Conservation (phyloP, 2,329 filamentous ascomycete species). For the Calonectria henricotiae region DNA sequence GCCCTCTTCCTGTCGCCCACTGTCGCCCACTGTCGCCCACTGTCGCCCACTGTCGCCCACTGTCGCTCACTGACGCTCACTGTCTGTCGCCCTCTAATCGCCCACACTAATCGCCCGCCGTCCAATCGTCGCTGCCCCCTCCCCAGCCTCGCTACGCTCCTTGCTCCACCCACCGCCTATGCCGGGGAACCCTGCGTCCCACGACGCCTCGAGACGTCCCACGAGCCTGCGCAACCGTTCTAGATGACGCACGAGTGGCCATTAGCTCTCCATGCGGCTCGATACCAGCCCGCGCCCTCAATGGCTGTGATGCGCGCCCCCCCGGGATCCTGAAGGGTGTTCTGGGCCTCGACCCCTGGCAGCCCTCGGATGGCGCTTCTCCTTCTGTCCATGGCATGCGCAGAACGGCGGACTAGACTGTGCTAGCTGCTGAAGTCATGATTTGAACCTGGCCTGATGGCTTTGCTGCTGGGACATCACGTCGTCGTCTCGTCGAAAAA, state of each 20-base stretch:
- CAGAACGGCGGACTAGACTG: background rate
- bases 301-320: background rate
- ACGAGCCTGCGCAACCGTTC: background rate
- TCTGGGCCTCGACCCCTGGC: background rate
- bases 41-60: too few relatives aligned
- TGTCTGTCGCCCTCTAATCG: too few relatives aligned
- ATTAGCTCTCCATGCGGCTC: constrained; percentile 5
- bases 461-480: background rate
- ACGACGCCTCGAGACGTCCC: too few relatives aligned
- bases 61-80: too few relatives aligned
- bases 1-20: background rate
- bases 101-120: too few relatives aligned
- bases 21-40: too few relatives aligned
- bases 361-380: background rate
- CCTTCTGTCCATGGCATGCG: constrained; percentile 14
- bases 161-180: background rate
- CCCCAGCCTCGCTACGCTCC: background rate
- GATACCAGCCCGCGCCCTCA: constrained; percentile 10
- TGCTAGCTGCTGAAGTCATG: background rate
- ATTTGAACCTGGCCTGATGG: background rate
- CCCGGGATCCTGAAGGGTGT: background rate
- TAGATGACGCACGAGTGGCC: constrained; percentile 10
- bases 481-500: background rate
- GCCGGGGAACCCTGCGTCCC: constrained; percentile 1
- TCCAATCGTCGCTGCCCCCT: background rate